A percentile compares a stretch with the other conserved stretches of the same genome.
phyloP scores from a whole-genome alignment of 495 filamentous ascomycete species.

The Podospora australis region DNA sequence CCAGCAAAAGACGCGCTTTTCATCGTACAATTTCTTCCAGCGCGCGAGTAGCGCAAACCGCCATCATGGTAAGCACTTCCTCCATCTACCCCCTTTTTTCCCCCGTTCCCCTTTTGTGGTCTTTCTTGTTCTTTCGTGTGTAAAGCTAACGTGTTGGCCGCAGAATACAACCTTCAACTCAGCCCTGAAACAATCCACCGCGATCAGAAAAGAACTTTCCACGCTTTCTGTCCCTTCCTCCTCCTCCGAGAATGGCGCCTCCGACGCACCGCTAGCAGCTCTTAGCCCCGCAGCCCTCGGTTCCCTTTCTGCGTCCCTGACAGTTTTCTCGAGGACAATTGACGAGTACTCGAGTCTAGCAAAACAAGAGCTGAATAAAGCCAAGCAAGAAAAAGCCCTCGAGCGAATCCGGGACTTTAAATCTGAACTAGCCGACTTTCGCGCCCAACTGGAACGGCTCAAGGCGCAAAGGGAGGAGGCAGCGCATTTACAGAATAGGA shows the following conservation, averaged over 20 bases:
- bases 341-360: slow-evolving; percentile 87
- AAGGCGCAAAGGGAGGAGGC: slow-evolving; percentile 70
- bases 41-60: background rate
- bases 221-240: slow-evolving; percentile 52
- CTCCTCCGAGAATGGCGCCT: slow-evolving; percentile 33
- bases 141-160: no score
- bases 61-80: slow-evolving; percentile 2
- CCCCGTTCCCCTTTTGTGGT: background rate
- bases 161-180: slow-evolving; percentile 96
- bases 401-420: slow-evolving; percentile 84
- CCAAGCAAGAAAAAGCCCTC: slow-evolving; percentile 84
- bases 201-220: slow-evolving; percentile 79
- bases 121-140: background rate
- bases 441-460: slow-evolving; percentile 66
- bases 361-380: slow-evolving; percentile 75
- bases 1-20: no score
- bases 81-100: background rate
- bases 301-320: slow-evolving; percentile 67
- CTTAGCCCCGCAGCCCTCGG: slow-evolving; percentile 35
- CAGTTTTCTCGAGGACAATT: slow-evolving; percentile 81
- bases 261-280: slow-evolving; percentile 43
- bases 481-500: slow-evolving; percentile 64
- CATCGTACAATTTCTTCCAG: background rate
- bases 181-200: slow-evolving; percentile 84
- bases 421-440: slow-evolving; percentile 70